Conservation (phyloP, 345 rosid genomes). For the Aurinia saxatilis region DNA sequence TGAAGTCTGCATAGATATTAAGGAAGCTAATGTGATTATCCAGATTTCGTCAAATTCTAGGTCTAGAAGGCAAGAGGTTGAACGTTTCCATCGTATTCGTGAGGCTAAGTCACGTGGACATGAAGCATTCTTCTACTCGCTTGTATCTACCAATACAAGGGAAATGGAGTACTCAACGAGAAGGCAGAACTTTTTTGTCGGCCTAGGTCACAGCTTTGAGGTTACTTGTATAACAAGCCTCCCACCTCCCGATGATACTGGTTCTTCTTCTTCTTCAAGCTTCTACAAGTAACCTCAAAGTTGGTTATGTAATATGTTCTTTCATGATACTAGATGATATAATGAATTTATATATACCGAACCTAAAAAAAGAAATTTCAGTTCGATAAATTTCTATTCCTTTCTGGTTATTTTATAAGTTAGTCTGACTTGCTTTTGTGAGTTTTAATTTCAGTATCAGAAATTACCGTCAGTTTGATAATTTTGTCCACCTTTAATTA, state of each 20-base stretch:
- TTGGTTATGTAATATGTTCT: too few species aligned
- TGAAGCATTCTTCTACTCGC: conserved; percentile 97
- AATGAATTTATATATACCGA: too few species aligned
- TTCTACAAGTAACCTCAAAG: too few species aligned
- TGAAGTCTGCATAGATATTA: conserved; percentile 94
- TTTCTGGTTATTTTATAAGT: too few species aligned
- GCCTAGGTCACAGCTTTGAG: conserved; percentile 97
- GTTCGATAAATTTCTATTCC: too few species aligned
- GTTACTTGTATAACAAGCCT: conserved; percentile 88
- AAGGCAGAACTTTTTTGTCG: conserved; percentile 89
- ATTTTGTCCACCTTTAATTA: too few species aligned
- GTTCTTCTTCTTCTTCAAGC: too few species aligned
- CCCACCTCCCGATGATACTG: conserved; percentile 81
- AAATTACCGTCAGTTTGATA: too few species aligned
- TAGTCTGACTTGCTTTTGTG: too few species aligned
- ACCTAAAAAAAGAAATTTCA: too few species aligned
- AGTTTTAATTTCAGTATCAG: too few species aligned
- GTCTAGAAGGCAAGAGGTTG: conserved; percentile 97
- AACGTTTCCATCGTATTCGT: conserved; percentile 92
- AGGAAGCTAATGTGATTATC: conserved; percentile 94
- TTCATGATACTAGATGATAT: too few species aligned
- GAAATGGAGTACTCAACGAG: conserved; percentile 41
- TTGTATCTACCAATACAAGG: conserved; percentile 93
- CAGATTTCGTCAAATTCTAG: conserved; percentile 99
- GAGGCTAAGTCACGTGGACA: conserved; percentile 98